Base-by-base conservation (phyloP, 116 monocot genomes). In the Papilionanthe hybrid region DNA sequence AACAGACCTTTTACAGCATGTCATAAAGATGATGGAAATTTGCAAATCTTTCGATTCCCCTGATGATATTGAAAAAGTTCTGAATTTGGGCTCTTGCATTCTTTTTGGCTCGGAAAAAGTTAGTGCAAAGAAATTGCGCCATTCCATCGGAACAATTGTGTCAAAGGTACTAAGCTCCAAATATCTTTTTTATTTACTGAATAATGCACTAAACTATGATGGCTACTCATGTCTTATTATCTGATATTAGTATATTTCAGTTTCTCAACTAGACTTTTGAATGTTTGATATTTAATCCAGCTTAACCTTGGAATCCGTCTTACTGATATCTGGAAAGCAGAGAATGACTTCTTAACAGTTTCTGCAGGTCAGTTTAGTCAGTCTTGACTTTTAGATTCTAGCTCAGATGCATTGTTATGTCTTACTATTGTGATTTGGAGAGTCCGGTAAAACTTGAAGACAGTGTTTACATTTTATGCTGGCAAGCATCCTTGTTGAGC, bases 1-100 rank as follows among this genome's bases (percentile, higher is more conserved):
- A 83, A 83, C 83, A 49, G 93, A 95, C 67, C 89, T 95, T 20
- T 67, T 93, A 73, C 44, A 80, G 4, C 89, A 93, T 83, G 83
- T 93, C 41, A 50, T 25, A 0, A 83, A 81, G 58, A 58, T 89
- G 66, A 56, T 87, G 48, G 78, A 77, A 78, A 77, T 60, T 65
- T 89, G 86, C 80, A 65, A 85, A 79, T 82, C 82, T 84, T 55
- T 88, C 73, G 83, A 86, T n/a, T 86, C 86, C 15, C 37, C 48
- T 15, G 88, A 87, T 68, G 88, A 89, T 72, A 78, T 86, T 76
- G 87, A 85, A 57, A 89, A 81, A 63, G 83, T 91, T 43, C 75
- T 95, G 53, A 81, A 79, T 72, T 44, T 90, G 78, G 80, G 83
- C 27, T 83, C 88, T 37, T 85, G 86, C 81, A 79, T 89, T 20